Base-by-base conservation (phyloP, 2,329 filamentous ascomycete species). In the Microcera coccophila region DNA sequence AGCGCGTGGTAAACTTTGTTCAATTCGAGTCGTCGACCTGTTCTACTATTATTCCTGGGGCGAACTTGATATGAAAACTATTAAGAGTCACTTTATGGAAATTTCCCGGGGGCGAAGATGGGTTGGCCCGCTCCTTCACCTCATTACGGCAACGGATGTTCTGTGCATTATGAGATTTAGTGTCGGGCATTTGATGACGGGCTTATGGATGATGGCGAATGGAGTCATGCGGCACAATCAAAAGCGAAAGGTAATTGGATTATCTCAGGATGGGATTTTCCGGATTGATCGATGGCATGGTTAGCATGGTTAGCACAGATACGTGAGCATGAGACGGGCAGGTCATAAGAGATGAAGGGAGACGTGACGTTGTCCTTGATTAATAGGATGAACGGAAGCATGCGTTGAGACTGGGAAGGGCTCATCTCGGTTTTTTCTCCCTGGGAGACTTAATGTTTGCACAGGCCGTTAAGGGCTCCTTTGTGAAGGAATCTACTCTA, bases 191-290 rank as follows among this genome's bases (percentile, higher is more conserved):
- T 43, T 38, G 49, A 52, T 50, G 47, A 58, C 41, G 45, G 53
- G 45, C 45, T 52, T 43, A 50, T 53, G 54, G 57, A 51, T 44
- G 45, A 55, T 36, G 54, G 45, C 46, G 45, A 42, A 54, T 49
- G 52, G 54, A 49, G 49, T 54, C 44, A 42, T 42, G 22, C 15
- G 46, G 42, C 39, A 45, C 50, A 41, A 44, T 34, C 45, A 57
- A 48, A 55, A 44, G 46, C 44, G 46, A 41, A 29, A 38, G 41
- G 38, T 37, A 36, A 34, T 48, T 42, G 37, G 36, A 47, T 41
- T 47, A 42, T 48, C 44, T 42, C 45, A 42, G 45, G 44, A 46
- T 41, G 9, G n/a, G 8, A n/a, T 32, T 15, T 32, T 32, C 24
- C 29, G 29, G 29, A 32, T 15, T 14, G 29, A 32, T 17, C 7